Evolutionary conservation across 2,329 filamentous ascomycete genomes (phyloP).

Genomic region (Fusarium equiseti): DNA sequence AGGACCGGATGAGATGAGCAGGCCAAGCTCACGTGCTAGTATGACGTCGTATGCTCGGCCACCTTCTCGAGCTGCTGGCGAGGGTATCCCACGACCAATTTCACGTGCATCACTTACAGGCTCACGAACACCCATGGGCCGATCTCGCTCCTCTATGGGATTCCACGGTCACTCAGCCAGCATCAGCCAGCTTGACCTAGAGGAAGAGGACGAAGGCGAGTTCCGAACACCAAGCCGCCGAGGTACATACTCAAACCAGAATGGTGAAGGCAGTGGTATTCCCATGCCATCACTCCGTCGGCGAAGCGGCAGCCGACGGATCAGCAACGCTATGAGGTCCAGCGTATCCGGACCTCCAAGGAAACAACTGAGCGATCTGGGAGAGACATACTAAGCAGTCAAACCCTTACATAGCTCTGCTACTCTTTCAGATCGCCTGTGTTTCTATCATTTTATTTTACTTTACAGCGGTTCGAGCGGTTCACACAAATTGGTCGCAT

Average conservation of each 20-base stretch:
- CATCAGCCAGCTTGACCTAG: slow-evolving; percentile 66
- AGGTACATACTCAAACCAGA: slow-evolving; percentile 61
- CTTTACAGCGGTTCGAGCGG: slow-evolving; percentile 42
- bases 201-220: slow-evolving; percentile 57
- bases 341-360: slow-evolving; percentile 51
- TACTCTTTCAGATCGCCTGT: slow-evolving; percentile 29
- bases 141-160: slow-evolving; percentile 78
- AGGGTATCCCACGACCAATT: slow-evolving; percentile 70
- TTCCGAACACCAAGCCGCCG: slow-evolving; percentile 67
- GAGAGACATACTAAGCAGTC: slow-evolving; percentile 64
- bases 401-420: slow-evolving; percentile 12
- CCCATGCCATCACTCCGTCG: slow-evolving; percentile 60
- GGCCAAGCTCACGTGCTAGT: slow-evolving; percentile 81
- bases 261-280: slow-evolving; percentile 61
- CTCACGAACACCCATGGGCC: slow-evolving; percentile 73
- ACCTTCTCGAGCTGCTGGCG: slow-evolving; percentile 60
- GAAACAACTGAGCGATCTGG: slow-evolving; percentile 62
- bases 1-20: slow-evolving; percentile 60
- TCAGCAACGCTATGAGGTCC: slow-evolving; percentile 54
- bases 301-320: slow-evolving; percentile 59
- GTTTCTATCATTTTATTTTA: slow-evolving; percentile 40
- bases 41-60: slow-evolving; percentile 67
- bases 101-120: slow-evolving; percentile 73
- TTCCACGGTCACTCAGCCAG: slow-evolving; percentile 71
- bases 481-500: slow-evolving; percentile 39